Evolutionary conservation across 2,329 filamentous ascomycete genomes (phyloP).

Genomic region (Diaporthe aspalathi): DNA sequence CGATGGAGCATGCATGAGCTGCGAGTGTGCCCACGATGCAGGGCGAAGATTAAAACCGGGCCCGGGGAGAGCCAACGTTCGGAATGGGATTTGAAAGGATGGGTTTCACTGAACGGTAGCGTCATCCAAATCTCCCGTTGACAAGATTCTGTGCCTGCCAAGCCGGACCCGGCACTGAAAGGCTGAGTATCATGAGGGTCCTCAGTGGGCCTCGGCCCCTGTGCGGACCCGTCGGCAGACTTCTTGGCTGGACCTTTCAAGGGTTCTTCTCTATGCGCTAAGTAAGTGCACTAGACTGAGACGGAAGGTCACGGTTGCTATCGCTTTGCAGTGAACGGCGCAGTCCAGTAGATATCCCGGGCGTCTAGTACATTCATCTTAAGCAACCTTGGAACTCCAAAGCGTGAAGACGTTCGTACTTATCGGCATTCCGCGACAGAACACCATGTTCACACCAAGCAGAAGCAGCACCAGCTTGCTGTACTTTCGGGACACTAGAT

Average conservation of each 20-base stretch:
- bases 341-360: neutral
- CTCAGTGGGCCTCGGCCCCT: conserved; percentile 11
- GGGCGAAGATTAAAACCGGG: conserved; percentile 9
- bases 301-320: neutral
- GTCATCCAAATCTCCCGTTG: conserved; percentile 25
- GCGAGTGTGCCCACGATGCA: conserved; percentile 5
- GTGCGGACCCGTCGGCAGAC: neutral
- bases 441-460: neutral
- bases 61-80: neutral
- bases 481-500: too few relatives aligned
- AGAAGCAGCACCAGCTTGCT: neutral
- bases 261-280: neutral
- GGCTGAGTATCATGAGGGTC: conserved; percentile 23
- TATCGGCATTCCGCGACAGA: neutral
- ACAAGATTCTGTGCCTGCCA: conserved; percentile 6
- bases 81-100: conserved; percentile 16
- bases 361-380: neutral
- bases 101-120: neutral
- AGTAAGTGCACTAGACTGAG: neutral
- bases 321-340: neutral
- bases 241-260: neutral
- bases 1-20: neutral
- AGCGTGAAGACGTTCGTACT: neutral
- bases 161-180: conserved; percentile 21
- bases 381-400: neutral